Conservation (phyloP, 306 rosid species). For the Canavalia ensiformis region DNA sequence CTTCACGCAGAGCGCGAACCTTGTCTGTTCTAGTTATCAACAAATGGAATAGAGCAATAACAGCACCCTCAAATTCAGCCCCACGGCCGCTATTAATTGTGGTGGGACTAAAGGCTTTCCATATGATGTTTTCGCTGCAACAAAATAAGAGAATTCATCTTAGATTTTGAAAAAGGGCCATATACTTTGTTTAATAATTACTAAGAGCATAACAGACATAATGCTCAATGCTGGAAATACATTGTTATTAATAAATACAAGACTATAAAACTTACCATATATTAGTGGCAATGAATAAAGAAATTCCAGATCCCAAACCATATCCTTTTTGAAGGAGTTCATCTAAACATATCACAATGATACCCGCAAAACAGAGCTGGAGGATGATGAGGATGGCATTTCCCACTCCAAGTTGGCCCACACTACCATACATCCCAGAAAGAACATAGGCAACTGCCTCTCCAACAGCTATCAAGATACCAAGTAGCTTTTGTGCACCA, state of each 20-base stretch:
- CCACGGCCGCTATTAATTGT: slow-evolving; percentile 69
- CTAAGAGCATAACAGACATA: background rate
- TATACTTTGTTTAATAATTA: background rate
- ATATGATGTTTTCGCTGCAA: slow-evolving; percentile 64
- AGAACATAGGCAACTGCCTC: slow-evolving; percentile 85
- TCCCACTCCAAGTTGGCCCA: slow-evolving; percentile 85
- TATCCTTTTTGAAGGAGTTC: slow-evolving; percentile 89
- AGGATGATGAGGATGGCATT: slow-evolving; percentile 78
- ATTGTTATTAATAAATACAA: background rate
- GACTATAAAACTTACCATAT: slow-evolving; percentile 64
- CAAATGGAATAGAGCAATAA: slow-evolving; percentile 65
- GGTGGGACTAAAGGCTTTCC: slow-evolving; percentile 75
- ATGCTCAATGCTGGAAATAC: background rate
- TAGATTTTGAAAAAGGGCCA: background rate
- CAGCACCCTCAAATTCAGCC: slow-evolving; percentile 73
- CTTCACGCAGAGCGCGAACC: slow-evolving; percentile 68
- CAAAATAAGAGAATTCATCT: slow-evolving; percentile 9
- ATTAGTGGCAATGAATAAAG: slow-evolving; percentile 80
- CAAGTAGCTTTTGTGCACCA: slow-evolving; percentile 81
- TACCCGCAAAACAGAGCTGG: slow-evolving; percentile 83
- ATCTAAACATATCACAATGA: slow-evolving; percentile 81
- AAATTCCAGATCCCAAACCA: slow-evolving; percentile 84
- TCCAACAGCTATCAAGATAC: slow-evolving; percentile 82
- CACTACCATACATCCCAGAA: slow-evolving; percentile 87
- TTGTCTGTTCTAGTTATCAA: slow-evolving; percentile 62